A percentile compares a stretch with the other conserved stretches of the same genome.
Evolutionary conservation across 352 stramenopile genomes (phyloP).

Genomic region (Phytophthora podocarpi): DNA sequence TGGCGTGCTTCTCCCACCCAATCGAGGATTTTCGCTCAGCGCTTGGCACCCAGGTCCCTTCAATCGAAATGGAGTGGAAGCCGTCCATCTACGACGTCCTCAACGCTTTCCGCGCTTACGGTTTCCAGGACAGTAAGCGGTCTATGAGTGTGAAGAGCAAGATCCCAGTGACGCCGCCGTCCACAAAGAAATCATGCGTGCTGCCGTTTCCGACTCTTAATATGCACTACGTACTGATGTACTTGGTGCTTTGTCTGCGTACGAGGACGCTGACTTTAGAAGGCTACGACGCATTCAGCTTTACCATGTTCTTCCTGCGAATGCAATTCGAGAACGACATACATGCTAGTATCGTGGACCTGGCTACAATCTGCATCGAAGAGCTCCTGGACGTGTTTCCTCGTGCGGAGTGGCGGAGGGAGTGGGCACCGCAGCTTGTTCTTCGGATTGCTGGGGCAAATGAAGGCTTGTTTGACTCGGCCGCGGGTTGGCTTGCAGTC

Average conservation of each 20-base stretch:
- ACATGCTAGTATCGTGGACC: constrained; percentile 75
- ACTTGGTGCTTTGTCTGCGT: constrained; percentile 74
- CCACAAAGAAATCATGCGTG: constrained; percentile 25
- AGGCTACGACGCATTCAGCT: constrained; percentile 82
- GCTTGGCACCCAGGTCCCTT: constrained; percentile 32
- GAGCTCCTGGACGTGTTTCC: constrained; percentile 80
- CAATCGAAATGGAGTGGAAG: constrained; percentile 70
- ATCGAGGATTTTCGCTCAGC: constrained; percentile 55
- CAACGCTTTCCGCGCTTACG: constrained; percentile 73
- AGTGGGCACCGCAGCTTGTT: constrained; percentile 79
- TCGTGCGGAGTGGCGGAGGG: constrained; percentile 65
- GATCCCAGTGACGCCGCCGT: constrained; percentile 47
- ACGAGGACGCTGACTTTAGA: constrained; percentile 66
- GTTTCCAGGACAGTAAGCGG: constrained; percentile 84
- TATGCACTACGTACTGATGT: constrained; percentile 83
- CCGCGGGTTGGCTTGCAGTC: constrained; percentile 74
- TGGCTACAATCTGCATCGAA: constrained; percentile 82
- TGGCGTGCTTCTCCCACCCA: constrained; percentile 53
- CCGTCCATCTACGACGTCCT: constrained; percentile 82
- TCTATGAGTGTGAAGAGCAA: constrained; percentile 86
- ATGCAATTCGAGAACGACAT: constrained; percentile 86
- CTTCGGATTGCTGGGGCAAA: constrained; percentile 75
- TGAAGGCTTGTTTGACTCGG: constrained; percentile 83
- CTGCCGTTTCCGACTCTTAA: constrained; percentile 76
- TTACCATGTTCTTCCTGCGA: constrained; percentile 86